Base-by-base conservation (phyloP, 1,139 yeast species). In the Lodderomyces theae region DNA sequence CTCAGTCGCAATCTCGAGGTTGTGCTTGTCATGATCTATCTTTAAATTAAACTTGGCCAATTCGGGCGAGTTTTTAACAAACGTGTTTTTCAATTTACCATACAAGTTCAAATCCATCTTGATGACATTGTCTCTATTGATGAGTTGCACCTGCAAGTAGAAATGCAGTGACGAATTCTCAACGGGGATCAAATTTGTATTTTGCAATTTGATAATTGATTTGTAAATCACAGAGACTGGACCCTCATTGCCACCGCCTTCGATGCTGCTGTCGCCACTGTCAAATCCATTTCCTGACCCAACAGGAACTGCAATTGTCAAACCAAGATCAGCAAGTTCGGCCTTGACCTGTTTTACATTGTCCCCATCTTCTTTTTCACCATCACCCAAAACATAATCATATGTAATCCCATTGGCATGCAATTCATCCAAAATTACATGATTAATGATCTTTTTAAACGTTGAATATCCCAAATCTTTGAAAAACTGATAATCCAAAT, bases 401-500 rank as follows among this genome's bases (percentile, higher is more conserved):
- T 67, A 64, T 38, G 58, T 57, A 40, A 78, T 66, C 1, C 66
- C 63, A 45, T 68, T 64, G 12, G 51, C 52, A 25, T 68, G 69
- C 45, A 84, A 66, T 44, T 85, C 88, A 49, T 79, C 82, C 13
- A 79, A 66, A 5, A 84, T 70, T 68, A 82, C 70, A 48, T 82
- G 84, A 45, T 80, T 78, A 39, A 82, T 72, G 39, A 84, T 74
- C 61, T 72, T 74, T 42, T 81, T 80, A 2, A 84, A 72, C 23
- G 85, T 74, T 10, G 71, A 54, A 26, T 70, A 72, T 11, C 82
- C 71, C 34, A 83, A 59, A 2, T 66, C 60, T 40, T 68, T 62
- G 43, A 82, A 74, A 46, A 74, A 77, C 37, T 65, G 65, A 52
- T 79, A 80, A 22, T 74, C 66, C 53, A 73, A 53, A 10, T 30